phyloP scores from a whole-genome alignment of 768 basidiomycete genomes.

The Macrolepiota albuminosa region DNA sequence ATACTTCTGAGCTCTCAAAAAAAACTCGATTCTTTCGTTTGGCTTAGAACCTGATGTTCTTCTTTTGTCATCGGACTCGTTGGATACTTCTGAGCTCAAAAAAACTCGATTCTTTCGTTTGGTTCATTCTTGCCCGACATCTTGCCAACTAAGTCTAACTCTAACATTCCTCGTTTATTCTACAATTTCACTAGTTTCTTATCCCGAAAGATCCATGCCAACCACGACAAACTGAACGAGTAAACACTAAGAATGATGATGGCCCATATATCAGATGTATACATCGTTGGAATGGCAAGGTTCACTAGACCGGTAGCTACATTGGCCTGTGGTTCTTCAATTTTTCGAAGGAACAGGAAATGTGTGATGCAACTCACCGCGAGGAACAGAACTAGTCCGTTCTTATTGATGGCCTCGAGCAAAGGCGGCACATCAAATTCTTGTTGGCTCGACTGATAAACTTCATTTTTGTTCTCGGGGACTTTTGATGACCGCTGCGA shows the following conservation, averaged over 20 bases:
- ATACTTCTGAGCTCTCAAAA: background rate
- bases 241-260: slow-evolving; percentile 64
- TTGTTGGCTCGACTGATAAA: background rate
- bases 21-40: no score
- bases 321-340: slow-evolving; percentile 59
- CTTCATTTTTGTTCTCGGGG: background rate
- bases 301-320: slow-evolving; percentile 83
- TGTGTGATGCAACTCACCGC: slow-evolving; percentile 45
- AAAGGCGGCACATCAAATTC: slow-evolving; percentile 32
- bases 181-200: slow-evolving; percentile 17
- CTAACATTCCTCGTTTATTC: background rate
- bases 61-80: background rate
- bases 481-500: slow-evolving; percentile 25
- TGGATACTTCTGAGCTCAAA: background rate
- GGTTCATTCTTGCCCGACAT: no score
- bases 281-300: slow-evolving; percentile 77
- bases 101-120: background rate
- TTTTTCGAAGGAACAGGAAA: background rate
- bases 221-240: slow-evolving; percentile 46
- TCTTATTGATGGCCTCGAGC: slow-evolving; percentile 78
- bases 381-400: slow-evolving; percentile 77
- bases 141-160: background rate
- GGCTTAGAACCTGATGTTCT: background rate
- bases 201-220: slow-evolving; percentile 52
- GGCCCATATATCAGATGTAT: slow-evolving; percentile 49